Evolutionary conservation across 768 basidiomycete species (phyloP), one percentile per base, ranked within the genome.

Genomic region (Lyophyllum shimeji): DNA sequence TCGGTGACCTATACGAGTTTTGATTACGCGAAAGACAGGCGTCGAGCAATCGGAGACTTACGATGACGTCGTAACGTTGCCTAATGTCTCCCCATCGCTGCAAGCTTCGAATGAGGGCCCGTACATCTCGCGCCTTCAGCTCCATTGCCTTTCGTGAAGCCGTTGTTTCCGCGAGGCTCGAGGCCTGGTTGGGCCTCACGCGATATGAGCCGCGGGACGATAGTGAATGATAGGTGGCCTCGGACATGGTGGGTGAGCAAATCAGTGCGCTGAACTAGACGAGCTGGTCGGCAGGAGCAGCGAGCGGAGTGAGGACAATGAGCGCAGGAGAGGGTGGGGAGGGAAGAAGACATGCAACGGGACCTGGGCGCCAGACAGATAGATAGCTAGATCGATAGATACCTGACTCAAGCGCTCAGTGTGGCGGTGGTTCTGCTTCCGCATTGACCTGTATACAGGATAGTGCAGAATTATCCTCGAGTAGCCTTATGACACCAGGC

Each of bases 61-160:
- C 95, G 62, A 99, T 97, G 55, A 87, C 79, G 39, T 97, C 94
- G 73, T 97, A 98, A 34, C 97, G 90, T 63, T 89, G 86, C 46
- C 94, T 84, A 57, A 98, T 93, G 71, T 99, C 96, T 37, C 97
- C 97, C 95, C 97, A 99, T 56, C 94, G 89, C 67, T 97, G 95
- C 63, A 99, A 77, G 67, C 95, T 96, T 60, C 96, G 84, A 52
- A 98, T 92, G 31, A 99, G 79, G 37, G 95, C 95, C 54, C 97
- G 93, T 25, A 98, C 86, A 69, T 99, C 97, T 43, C 97, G 86
- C 70, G 98, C 96, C 75, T 96, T 98, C 58, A 99, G 78, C 69
- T 97, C 95, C 86, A 97, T 89, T n/a, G 96, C 89, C 68, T 93
- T 93, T 74, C 98, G 94, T 50, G 87, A 90, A 3, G 93, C 90